Conservation (phyloP, 2,329 filamentous ascomycete species). For the Alternaria arbusti region DNA sequence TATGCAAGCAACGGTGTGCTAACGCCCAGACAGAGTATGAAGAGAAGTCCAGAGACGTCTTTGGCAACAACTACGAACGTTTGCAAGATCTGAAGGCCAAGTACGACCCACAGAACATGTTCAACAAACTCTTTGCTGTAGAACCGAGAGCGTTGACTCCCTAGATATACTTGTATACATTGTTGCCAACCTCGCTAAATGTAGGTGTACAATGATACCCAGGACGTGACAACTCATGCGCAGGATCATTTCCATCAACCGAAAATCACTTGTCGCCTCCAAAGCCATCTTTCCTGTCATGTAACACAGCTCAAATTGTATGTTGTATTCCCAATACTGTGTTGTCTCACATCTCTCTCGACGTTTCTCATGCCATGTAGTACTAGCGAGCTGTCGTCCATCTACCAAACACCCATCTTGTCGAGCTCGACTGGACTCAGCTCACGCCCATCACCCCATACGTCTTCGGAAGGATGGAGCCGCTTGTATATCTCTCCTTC, state of each 20-base stretch:
- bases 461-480: not conserved
- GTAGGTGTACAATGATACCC: not conserved
- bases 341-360: not conserved
- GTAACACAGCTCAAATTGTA: not conserved
- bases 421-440: not conserved
- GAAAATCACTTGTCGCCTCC: not conserved
- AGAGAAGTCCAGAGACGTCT: constrained; percentile 12
- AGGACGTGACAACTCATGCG: not conserved
- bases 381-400: not conserved
- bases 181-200: not conserved
- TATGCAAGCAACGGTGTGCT: not conserved
- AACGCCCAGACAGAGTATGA: constrained; percentile 4
- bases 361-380: not conserved
- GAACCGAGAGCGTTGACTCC: not conserved
- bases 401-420: not conserved
- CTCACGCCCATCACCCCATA: not conserved
- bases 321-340: not conserved
- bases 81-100: constrained; percentile 14
- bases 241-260: not conserved
- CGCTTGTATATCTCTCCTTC: not conserved
- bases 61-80: constrained; percentile 9
- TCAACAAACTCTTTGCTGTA: constrained; percentile 9
- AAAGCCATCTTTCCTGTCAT: not conserved
- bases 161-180: not conserved
- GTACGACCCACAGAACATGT: constrained; percentile 8